Evolutionary conservation across 805 yeast species (phyloP), one percentile per base, ranked within the genome.

Genomic region (Ogataea saltuana): DNA sequence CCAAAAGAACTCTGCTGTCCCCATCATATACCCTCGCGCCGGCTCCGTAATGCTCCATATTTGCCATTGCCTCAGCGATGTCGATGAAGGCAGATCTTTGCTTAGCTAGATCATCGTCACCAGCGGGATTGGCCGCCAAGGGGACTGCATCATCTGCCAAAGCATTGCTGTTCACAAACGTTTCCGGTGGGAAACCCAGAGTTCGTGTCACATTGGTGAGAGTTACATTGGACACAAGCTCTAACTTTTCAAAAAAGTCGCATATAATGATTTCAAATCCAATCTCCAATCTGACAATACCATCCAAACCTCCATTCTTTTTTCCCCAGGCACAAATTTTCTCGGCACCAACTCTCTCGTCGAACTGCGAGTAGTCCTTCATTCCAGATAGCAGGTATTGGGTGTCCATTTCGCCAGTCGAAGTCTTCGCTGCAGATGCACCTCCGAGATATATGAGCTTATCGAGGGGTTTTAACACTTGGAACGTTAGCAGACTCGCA

Each of bases 231-330:
- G 76, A 69, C 6, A 78, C 68, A 25, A 80, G 48, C 44, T 70
- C 70, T 5, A 78, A 33, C 43, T 74, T 71, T n/a, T 68, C 71
- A n/a, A 55, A 42, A 59, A 81, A 80, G 53, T 80, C 78, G 61
- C 87, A 81, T 10, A 81, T 42, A 10, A 81, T 68, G n/a, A 80
- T 68, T 56, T 81, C 87, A 56, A 70, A 81, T 0, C 85, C 85
- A 33, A 76, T 63, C 54, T 81, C 86, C 15, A 80, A 65, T 50
- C 87, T 64, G 5, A 81, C 63, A 18, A 71, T 63, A 0, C 86
- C 87, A 57, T 81, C 83, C 17, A 81, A 60, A 7, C 64, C 64
- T 41, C 75, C 75, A 13, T 67, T 56, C 41, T 67, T 46, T 7
- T 71, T 70, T 12, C 76, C 76, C 85, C 85, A 81, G 16, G 65